These are phyloP conservation scores for Cladosporium velox DNA, from an alignment of 2,329 filamentous ascomycete genomes.

Conservation along the genomic window DNA sequence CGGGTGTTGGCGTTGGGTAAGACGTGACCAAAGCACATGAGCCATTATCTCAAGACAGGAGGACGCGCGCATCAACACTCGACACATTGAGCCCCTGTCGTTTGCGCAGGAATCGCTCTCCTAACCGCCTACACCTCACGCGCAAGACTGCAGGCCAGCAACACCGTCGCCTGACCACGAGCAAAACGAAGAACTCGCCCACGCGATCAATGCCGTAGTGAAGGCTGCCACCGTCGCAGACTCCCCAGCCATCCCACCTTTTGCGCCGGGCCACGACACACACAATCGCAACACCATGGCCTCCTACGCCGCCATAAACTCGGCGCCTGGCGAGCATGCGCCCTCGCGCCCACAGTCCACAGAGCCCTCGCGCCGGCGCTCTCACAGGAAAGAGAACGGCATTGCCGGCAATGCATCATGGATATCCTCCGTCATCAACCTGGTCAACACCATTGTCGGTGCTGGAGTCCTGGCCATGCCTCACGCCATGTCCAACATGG, in stretches of 20 bases:
- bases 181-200: neutral
- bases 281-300: conserved; percentile 39
- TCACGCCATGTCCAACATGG: conserved; percentile 93
- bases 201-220: conserved; percentile 11
- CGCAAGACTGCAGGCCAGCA: conserved; percentile 17
- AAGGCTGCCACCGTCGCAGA: neutral
- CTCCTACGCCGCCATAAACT: conserved; percentile 49
- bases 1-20: conserved; percentile 13
- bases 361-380: conserved; percentile 54
- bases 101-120: no score
- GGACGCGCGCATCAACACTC: neutral
- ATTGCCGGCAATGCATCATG: conserved; percentile 76
- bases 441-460: conserved; percentile 95
- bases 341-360: conserved; percentile 44
- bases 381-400: conserved; percentile 71
- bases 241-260: neutral
- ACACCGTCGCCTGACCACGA: conserved; percentile 11
- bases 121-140: neutral
- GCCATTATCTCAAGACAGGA: conserved; percentile 10
- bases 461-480: conserved; percentile 95
- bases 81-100: neutral
- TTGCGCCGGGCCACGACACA: conserved; percentile 4
- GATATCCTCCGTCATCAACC: conserved; percentile 88
- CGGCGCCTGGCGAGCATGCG: conserved; percentile 40
- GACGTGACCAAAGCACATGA: conserved; percentile 16